Base-by-base conservation (phyloP, 2,329 filamentous ascomycete species). In the Diaporthe destruens region DNA sequence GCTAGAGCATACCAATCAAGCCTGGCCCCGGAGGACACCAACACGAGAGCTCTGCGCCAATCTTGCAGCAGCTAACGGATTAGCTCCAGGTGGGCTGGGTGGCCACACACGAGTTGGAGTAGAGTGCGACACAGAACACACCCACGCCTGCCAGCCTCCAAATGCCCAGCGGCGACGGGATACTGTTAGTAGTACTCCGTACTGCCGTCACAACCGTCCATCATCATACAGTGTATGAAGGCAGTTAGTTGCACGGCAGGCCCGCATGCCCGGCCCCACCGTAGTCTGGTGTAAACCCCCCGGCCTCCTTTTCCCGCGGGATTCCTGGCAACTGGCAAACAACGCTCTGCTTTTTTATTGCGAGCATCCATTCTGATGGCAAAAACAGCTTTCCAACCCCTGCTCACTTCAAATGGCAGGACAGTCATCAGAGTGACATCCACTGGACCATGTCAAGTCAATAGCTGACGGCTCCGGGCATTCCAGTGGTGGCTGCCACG, bases 401-500 rank as follows among this genome's bases (percentile, higher is more conserved):
- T 56, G 49, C 42, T 36, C 42, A 14, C 34, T 49, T 57, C 66
- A 32, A 42, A 70, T 61, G 54, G 55, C 55, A 59, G 56, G 55
- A 20, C 16, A 39, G 20, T 61, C 44, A 34, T 51, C 44, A 61
- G 55, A 53, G 68, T 70, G 34, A n/a, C 55, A 61, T 61, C 20
- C 68, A 36, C 55, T 23, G 23, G 25, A 61, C 57, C 23, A 53
- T 34, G 36, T 59, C 56, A 53, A 57, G 51, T 51, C 57, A 42
- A 53, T 36, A 44, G 44, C 55, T 70, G 47, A 59, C 68, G 44
- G 53, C 32, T 42, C 49, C 16, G 34, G 39, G 39, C 68, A 70
- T 70, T 70, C 68, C 68, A 70, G 44, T 49, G 61, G 69, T 68
- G 56, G 61, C 55, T 57, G 68, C 57, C 72, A 65, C 51, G 55